phyloP scores from a whole-genome alignment of 208 protist genomes.

The Porcisia deanei region DNA sequence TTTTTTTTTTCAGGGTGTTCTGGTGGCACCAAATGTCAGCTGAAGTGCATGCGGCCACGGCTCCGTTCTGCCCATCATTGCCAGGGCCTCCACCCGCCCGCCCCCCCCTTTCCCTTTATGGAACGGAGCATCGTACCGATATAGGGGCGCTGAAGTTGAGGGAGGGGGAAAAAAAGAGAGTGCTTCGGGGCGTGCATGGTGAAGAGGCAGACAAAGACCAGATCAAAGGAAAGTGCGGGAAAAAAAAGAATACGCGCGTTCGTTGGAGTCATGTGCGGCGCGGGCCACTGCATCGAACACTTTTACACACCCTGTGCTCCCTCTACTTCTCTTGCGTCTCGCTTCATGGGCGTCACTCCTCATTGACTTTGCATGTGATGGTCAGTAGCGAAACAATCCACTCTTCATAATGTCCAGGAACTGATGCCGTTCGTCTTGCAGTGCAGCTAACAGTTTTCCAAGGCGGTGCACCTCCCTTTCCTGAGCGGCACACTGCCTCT shows the following conservation, averaged over 20 bases:
- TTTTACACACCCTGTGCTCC: background rate
- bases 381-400: constrained; percentile 15
- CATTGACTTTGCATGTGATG: background rate
- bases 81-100: background rate
- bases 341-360: background rate
- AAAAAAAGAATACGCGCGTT: background rate
- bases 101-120: background rate
- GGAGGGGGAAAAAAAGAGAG: background rate
- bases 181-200: background rate
- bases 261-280: background rate
- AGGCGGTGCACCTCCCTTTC: constrained; percentile 22
- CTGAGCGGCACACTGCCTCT: constrained; percentile 12
- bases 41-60: background rate
- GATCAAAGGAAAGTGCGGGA: background rate
- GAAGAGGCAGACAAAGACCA: background rate
- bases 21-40: background rate
- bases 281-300: background rate
- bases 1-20: background rate
- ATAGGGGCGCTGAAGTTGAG: too few species aligned
- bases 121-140: background rate
- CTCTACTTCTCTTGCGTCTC: background rate
- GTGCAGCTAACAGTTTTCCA: constrained; percentile 17
- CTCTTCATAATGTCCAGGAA: constrained; percentile 11
- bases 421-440: constrained; percentile 29
- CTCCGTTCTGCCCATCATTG: background rate